A percentile compares a stretch with the other conserved stretches of the same genome.
These are phyloP conservation scores for Penicillium pancosmium DNA, from an alignment of 495 filamentous ascomycete species.

Conservation along the genomic window DNA sequence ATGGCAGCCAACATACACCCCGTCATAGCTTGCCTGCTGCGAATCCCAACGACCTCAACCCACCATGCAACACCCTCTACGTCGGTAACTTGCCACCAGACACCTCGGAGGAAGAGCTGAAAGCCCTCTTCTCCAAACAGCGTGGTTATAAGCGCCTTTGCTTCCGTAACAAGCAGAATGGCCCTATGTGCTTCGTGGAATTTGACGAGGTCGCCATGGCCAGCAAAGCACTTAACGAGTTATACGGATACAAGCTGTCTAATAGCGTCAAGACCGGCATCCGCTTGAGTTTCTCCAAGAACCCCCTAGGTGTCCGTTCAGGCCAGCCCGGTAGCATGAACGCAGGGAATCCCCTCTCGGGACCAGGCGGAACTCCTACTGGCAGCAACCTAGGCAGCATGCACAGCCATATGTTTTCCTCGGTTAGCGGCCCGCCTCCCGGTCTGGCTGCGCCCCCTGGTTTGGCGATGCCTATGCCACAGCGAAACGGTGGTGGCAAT, in stretches of 20 bases:
- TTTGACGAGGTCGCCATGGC: conserved; percentile 95
- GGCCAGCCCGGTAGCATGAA: conserved; percentile 64
- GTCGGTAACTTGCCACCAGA: conserved; percentile 95
- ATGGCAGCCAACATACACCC: conserved; percentile 59
- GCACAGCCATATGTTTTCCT: conserved; percentile 64
- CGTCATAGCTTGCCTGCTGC: conserved; percentile 81
- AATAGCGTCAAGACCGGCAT: conserved; percentile 97
- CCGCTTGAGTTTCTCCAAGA: conserved; percentile 97
- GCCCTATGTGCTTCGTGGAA: conserved; percentile 99
- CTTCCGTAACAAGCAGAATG: conserved; percentile 97
- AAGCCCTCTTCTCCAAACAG: conserved; percentile 90
- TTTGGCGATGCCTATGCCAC: conserved; percentile 47
- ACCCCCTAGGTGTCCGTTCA: conserved; percentile 89
- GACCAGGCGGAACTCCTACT: conserved; percentile 49
- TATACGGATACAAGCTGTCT: conserved; percentile 86
- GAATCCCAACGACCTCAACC: conserved; percentile 96
- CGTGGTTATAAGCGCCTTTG: conserved; percentile 95
- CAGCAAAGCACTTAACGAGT: conserved; percentile 87
- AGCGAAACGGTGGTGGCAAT: conserved; percentile 36
- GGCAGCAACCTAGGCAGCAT: conserved; percentile 58
- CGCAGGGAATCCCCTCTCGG: conserved; percentile 50
- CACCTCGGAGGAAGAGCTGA: conserved; percentile 95
- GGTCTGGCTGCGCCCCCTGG: conserved; percentile 73
- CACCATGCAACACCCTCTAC: conserved; percentile 97
- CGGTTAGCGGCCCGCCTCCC: conserved; percentile 74